Conservation (phyloP, 805 yeast genomes). For the Saturnispora galanensis region DNA sequence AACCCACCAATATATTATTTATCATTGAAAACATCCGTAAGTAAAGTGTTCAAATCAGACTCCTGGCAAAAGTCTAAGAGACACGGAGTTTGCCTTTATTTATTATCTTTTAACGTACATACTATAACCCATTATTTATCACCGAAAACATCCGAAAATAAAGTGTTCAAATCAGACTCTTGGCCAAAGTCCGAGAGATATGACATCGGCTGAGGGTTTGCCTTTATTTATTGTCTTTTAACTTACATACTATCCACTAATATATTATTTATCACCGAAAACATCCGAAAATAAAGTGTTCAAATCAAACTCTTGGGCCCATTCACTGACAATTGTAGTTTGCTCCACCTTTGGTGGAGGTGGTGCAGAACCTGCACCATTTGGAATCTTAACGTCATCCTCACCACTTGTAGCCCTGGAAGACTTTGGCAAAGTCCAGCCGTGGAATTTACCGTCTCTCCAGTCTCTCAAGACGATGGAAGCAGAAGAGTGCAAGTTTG, state of each 20-base stretch:
- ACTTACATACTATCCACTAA: background rate
- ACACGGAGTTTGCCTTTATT: background rate
- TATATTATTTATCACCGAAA: conserved; percentile 14
- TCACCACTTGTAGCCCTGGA: conserved; percentile 22
- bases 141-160: conserved; percentile 5
- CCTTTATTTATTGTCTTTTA: background rate
- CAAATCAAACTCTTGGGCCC: conserved; percentile 92
- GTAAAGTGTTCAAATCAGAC: background rate
- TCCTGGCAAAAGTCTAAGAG: background rate
- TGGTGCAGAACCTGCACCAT: conserved; percentile 27
- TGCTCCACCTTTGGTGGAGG: conserved; percentile 43
- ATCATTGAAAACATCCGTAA: conserved; percentile 7
- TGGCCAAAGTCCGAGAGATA: background rate
- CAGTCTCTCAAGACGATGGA: conserved; percentile 78
- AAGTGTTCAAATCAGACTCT: background rate
- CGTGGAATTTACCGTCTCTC: conserved; percentile 91
- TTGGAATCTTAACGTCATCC: conserved; percentile 30
- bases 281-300: conserved; percentile 60
- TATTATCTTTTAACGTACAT: background rate
- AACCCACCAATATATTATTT: background rate
- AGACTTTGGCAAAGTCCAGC: conserved; percentile 72
- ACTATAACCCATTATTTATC: conserved; percentile 2
- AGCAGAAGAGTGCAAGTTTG: conserved; percentile 82
- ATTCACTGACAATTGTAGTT: conserved; percentile 72
- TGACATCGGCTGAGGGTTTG: conserved; percentile 8